A percentile compares a stretch with the other conserved stretches of the same genome.
phyloP scores from a whole-genome alignment of 306 rosid genomes.

The Inga laurina region DNA sequence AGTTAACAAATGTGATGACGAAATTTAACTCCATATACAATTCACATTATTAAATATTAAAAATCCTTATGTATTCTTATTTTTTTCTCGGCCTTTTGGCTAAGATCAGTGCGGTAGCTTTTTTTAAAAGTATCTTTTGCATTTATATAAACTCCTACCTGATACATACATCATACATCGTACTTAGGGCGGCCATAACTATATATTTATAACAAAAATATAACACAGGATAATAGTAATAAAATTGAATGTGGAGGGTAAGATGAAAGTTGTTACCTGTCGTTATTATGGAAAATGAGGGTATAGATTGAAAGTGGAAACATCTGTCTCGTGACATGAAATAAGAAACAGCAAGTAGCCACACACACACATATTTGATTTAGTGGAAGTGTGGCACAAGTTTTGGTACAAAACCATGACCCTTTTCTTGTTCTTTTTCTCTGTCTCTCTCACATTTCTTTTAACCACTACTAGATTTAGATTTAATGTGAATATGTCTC shows the following conservation, averaged over 20 bases:
- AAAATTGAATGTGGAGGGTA: background rate
- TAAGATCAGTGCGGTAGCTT: no score
- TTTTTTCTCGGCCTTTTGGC: no score
- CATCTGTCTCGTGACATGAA: constrained; percentile 6
- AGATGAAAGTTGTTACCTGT: background rate
- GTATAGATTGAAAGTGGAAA: background rate
- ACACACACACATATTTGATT: background rate
- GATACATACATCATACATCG: no score
- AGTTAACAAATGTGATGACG: background rate
- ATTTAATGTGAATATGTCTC: background rate
- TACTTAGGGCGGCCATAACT: no score
- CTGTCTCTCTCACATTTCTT: background rate
- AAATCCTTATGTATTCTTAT: no score
- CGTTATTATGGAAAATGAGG: background rate
- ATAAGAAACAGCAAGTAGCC: background rate
- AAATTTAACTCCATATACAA: background rate
- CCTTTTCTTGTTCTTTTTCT: background rate
- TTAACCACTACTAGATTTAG: background rate
- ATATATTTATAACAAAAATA: background rate
- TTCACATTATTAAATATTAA: background rate
- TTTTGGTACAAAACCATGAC: constrained; percentile 22
- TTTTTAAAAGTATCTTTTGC: no score
- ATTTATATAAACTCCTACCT: no score
- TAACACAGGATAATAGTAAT: background rate
- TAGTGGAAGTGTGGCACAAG: background rate